Conservation (phyloP, 129 eudicot species). For the Logfia minima region DNA sequence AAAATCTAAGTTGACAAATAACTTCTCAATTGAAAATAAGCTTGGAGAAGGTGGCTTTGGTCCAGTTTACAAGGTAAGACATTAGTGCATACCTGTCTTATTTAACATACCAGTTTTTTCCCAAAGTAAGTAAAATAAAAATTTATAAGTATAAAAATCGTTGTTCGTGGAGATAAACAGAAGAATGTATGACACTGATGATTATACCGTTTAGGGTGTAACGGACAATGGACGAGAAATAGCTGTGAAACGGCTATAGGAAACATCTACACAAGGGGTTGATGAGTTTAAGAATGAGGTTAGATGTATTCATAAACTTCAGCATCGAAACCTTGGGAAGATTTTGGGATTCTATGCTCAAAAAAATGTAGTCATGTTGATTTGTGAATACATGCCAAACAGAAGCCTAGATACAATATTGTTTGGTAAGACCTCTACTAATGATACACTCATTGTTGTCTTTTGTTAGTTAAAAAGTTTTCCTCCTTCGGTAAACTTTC, state of each 20-base stretch:
- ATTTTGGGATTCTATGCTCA: background rate
- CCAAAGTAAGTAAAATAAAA: background rate
- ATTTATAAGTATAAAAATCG: background rate
- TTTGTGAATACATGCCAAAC: background rate
- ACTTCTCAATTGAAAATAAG: slow-evolving; percentile 17
- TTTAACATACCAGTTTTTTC: background rate
- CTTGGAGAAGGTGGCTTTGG: slow-evolving; percentile 34
- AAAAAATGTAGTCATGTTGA: background rate
- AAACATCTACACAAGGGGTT: slow-evolving; percentile 51
- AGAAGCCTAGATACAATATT: background rate
- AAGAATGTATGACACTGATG: background rate
- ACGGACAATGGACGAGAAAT: slow-evolving; percentile 46
- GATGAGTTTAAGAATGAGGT: slow-evolving; percentile 42
- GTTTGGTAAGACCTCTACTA: background rate
- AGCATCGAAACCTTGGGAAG: background rate
- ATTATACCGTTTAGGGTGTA: slow-evolving; percentile 35
- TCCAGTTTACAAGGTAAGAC: slow-evolving; percentile 34
- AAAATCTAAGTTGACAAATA: slow-evolving; percentile 1
- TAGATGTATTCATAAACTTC: background rate
- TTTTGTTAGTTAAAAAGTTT: background rate
- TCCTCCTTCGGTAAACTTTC: background rate
- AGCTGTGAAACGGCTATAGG: slow-evolving; percentile 44
- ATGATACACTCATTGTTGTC: too few relatives aligned
- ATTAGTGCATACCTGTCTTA: background rate
- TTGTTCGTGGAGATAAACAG: background rate